Base-by-base conservation (phyloP, 805 yeast species). In the Sugiyamaella chiloensis region DNA sequence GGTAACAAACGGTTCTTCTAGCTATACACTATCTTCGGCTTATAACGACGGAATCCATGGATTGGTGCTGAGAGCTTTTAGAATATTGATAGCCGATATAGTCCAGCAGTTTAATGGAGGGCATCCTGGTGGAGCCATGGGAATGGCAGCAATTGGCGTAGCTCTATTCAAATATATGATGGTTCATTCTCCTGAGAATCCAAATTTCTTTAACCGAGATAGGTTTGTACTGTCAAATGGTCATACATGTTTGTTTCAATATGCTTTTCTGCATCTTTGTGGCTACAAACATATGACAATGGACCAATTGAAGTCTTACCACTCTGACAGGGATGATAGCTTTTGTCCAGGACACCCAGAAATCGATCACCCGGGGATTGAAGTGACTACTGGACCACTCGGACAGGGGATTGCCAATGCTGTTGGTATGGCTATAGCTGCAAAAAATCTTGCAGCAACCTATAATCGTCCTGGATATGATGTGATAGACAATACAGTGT, bases 51-150 rank as follows among this genome's bases (percentile, higher is more conserved):
- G 37, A 9, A 16, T 21, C 29, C 20, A 42, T 17, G 40, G 31
- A 5, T n/a, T 40, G 32, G 27, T 24, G 16, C 40, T 42, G 12
- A 24, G 31, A 27, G 56, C 47, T 29, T 27, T 53, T 30, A 44
- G 54, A 27, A 53, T 51, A 27, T 42, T 55, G 21, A 56, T 53
- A n/a, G 85, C 86, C 46, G 99, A 91, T 68, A 81, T 86, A 56
- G 95, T 87, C 53, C 76, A 83, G 51, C 78, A 81, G 71, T 91
- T 97, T 62, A 85, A 91, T 72, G 84, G 96, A 52, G 99, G 99
- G 58, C 99, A 91, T 74, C 99, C 99, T 47, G 99, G 99, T 59
- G 98, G 98, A 46, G 98, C 98, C 62, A 81, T 91, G 80, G 98
- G 98, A 55, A 75, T 91, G 71, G 97, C 99, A 14, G 96, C 97